These are phyloP conservation scores for Colletotrichum paranaense DNA, from an alignment of 2,329 filamentous ascomycete genomes.

Conservation along the genomic window DNA sequence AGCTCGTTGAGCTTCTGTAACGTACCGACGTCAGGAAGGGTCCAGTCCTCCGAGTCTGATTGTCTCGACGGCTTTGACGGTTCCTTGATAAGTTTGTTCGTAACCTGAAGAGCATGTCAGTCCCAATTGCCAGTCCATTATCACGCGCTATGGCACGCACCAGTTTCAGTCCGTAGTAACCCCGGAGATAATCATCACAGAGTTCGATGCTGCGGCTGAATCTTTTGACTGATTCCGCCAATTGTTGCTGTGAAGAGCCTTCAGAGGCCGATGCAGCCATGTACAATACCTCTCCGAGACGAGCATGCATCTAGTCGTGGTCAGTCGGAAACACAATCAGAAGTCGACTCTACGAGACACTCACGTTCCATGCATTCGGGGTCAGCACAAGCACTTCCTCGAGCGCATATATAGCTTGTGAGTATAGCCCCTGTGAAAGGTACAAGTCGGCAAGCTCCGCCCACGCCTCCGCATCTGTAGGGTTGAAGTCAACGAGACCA, in stretches of 20 bases:
- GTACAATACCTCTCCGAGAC: slow-evolving; percentile 85
- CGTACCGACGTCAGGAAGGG: slow-evolving; percentile 66
- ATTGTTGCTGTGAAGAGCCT: slow-evolving; percentile 59
- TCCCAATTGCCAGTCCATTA: not conserved
- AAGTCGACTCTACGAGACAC: slow-evolving; percentile 43
- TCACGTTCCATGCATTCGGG: slow-evolving; percentile 95
- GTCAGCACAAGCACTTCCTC: slow-evolving; percentile 90
- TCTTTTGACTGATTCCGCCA: slow-evolving; percentile 81
- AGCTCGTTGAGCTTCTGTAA: slow-evolving; percentile 76
- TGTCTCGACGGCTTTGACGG: slow-evolving; percentile 56
- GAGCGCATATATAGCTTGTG: slow-evolving; percentile 86
- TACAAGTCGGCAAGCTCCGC: slow-evolving; percentile 92
- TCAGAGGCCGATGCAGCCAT: slow-evolving; percentile 68
- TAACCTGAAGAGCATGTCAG: slow-evolving; percentile 51
- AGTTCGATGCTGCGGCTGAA: slow-evolving; percentile 94
- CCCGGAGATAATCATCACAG: slow-evolving; percentile 91
- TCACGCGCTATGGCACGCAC: slow-evolving; percentile 55
- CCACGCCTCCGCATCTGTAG: slow-evolving; percentile 94
- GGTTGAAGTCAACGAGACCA: slow-evolving; percentile 82
- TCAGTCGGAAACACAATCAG: not conserved
- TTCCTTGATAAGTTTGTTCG: slow-evolving; percentile 60
- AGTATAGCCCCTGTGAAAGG: slow-evolving; percentile 79
- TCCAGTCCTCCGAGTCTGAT: slow-evolving; percentile 60
- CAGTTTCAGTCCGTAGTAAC: slow-evolving; percentile 90
- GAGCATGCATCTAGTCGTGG: slow-evolving; percentile 80